Conservation (phyloP, 164 flowering plant species). For the Piper longum region DNA sequence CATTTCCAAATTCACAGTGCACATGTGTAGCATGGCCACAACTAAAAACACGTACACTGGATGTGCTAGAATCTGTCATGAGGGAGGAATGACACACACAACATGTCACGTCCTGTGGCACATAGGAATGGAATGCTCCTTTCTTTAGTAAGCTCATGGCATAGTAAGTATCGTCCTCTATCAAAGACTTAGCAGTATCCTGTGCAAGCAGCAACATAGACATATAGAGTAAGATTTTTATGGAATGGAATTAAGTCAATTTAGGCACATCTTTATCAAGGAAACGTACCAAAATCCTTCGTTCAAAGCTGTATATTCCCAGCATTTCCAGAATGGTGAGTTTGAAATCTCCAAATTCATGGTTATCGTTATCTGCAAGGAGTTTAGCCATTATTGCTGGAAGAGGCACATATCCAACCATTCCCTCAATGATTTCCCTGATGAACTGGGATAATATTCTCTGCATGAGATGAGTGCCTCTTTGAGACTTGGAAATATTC, state of each 20-base stretch:
- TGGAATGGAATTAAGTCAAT: not conserved
- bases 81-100: constrained; percentile 62
- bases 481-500: constrained; percentile 38
- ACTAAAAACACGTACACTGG: constrained; percentile 51
- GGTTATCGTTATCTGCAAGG: constrained; percentile 75
- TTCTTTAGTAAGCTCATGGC: constrained; percentile 81
- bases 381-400: constrained; percentile 87
- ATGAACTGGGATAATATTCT: constrained; percentile 67
- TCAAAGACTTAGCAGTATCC: constrained; percentile 93
- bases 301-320: constrained; percentile 84
- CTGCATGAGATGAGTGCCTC: constrained; percentile 38
- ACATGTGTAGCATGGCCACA: constrained; percentile 94
- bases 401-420: constrained; percentile 89
- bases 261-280: constrained; percentile 1
- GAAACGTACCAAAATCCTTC: constrained; percentile 70
- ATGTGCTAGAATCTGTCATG: constrained; percentile 29
- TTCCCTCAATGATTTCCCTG: constrained; percentile 86
- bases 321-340: constrained; percentile 85
- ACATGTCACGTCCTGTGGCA: constrained; percentile 56
- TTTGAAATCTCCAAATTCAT: constrained; percentile 94
- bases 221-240: not conserved
- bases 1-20: constrained; percentile 60
- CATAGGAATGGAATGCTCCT: constrained; percentile 86
- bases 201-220: constrained; percentile 7
- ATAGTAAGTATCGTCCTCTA: constrained; percentile 86